These are phyloP conservation scores for Penicillium sp. DNA, from an alignment of 2,329 filamentous ascomycete genomes.

Conservation along the genomic window DNA sequence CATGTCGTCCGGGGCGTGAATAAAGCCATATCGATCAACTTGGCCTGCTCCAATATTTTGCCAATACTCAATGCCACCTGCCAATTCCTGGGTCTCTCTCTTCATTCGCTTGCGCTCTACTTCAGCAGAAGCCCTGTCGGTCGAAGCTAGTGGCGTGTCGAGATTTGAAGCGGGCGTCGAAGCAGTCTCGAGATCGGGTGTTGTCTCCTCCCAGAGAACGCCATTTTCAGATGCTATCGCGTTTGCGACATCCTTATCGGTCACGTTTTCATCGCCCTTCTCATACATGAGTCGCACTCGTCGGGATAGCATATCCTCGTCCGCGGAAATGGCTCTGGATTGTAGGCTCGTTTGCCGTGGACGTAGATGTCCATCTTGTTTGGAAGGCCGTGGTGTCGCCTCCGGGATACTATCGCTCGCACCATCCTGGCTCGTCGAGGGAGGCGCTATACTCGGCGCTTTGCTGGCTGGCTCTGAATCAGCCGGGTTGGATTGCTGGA, in stretches of 20 bases:
- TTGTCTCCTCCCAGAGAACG: slow-evolving; percentile 42
- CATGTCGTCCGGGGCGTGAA: slow-evolving; percentile 38
- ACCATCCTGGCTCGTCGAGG: slow-evolving; percentile 15
- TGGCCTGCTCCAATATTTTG: slow-evolving; percentile 59
- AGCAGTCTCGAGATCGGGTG: slow-evolving; percentile 30
- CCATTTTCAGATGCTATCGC: slow-evolving; percentile 41
- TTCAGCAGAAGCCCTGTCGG: slow-evolving; percentile 29
- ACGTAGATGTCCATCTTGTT: slow-evolving; percentile 39
- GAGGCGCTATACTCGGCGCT: slow-evolving; percentile 5
- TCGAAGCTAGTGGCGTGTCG: slow-evolving; percentile 27
- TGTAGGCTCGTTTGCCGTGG: slow-evolving; percentile 38
- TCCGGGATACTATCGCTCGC: slow-evolving; percentile 22
- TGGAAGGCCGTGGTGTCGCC: slow-evolving; percentile 26
- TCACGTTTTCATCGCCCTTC: slow-evolving; percentile 58
- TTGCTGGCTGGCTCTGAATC: slow-evolving; percentile 8
- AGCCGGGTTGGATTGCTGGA: slow-evolving; percentile 12
- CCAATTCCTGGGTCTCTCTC: slow-evolving; percentile 57
- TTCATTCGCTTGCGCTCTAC: slow-evolving; percentile 39
- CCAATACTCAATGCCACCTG: slow-evolving; percentile 67
- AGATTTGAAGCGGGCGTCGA: slow-evolving; percentile 26
- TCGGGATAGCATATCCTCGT: slow-evolving; percentile 64
- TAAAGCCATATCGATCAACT: slow-evolving; percentile 68
- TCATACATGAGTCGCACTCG: slow-evolving; percentile 66
- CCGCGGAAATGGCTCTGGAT: slow-evolving; percentile 59
- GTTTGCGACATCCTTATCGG: slow-evolving; percentile 41